Conservation (phyloP, 2,329 filamentous ascomycete genomes). For the Balansia obtecta region DNA sequence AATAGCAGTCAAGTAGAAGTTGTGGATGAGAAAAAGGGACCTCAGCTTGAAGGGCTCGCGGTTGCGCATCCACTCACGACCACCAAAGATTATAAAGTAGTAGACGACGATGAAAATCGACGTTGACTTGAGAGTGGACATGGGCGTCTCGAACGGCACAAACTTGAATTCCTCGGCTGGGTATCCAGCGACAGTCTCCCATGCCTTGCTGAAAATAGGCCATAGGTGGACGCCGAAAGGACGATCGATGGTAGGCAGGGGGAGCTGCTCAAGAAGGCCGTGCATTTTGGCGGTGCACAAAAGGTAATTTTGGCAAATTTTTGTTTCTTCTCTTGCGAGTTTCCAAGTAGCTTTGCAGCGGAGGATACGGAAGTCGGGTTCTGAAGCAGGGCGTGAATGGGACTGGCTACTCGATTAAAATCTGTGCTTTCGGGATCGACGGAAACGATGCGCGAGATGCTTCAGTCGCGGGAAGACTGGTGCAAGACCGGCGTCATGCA, state of each 20-base stretch:
- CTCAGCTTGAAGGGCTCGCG: slow-evolving; percentile 78
- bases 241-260: slow-evolving; percentile 73
- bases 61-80: slow-evolving; percentile 83
- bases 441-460: slow-evolving; percentile 1
- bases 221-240: slow-evolving; percentile 87
- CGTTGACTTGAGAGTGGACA: slow-evolving; percentile 82
- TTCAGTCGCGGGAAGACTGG: not conserved
- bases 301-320: not conserved
- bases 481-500: slow-evolving; percentile 4
- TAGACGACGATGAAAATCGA: slow-evolving; percentile 72
- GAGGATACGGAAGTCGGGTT: not conserved
- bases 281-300: slow-evolving; percentile 21
- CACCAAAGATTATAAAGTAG: slow-evolving; percentile 89
- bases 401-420: slow-evolving; percentile 2
- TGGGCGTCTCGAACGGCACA: slow-evolving; percentile 65
- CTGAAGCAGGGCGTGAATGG: not conserved
- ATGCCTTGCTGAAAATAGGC: slow-evolving; percentile 88
- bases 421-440: slow-evolving; percentile 3
- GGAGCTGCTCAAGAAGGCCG: slow-evolving; percentile 41
- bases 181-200: slow-evolving; percentile 65
- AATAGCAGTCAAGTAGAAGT: slow-evolving; percentile 83
- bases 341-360: not conserved
- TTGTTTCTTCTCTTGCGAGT: not conserved
- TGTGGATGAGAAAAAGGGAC: slow-evolving; percentile 87
- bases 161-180: slow-evolving; percentile 80